Evolutionary conservation across 495 filamentous ascomycete genomes (phyloP).

Genomic region (Sabuloglossum arenarium): DNA sequence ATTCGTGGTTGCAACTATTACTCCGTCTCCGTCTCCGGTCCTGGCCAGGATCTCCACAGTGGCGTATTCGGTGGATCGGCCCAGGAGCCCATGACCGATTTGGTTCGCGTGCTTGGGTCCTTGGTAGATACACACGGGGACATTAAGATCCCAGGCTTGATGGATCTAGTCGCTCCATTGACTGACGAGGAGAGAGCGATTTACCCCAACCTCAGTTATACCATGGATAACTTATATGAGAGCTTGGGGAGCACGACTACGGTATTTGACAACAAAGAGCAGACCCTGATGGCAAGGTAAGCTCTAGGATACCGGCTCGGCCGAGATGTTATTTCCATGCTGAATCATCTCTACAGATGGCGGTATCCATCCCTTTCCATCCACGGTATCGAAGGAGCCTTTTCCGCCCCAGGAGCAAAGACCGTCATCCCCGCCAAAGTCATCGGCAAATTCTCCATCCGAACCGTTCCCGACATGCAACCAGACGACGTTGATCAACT

Average conservation of each 20-base stretch:
- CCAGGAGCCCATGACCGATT: constrained; percentile 95
- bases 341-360: constrained; percentile 28
- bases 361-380: constrained; percentile 85
- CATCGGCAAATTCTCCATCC: constrained; percentile 91
- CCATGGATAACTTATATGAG: constrained; percentile 85
- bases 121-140: constrained; percentile 79
- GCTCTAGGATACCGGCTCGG: not conserved
- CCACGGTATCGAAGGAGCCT: constrained; percentile 90
- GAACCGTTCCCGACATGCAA: constrained; percentile 95
- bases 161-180: constrained; percentile 74
- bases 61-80: constrained; percentile 92
- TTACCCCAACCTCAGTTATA: constrained; percentile 74
- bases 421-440: constrained; percentile 98
- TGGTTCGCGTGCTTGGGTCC: constrained; percentile 57
- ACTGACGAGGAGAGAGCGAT: constrained; percentile 69
- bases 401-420: constrained; percentile 84
- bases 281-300: constrained; percentile 66
- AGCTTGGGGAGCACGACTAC: constrained; percentile 70
- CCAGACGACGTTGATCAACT: constrained; percentile 65
- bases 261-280: constrained; percentile 68
- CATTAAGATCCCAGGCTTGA: constrained; percentile 74
- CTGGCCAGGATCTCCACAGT: constrained; percentile 83
- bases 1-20: constrained; percentile 98
- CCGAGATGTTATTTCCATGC: not conserved
- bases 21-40: constrained; percentile 65